phyloP scores from a whole-genome alignment of 768 basidiomycete species.

The Gloeopeniophorella convolvens region DNA sequence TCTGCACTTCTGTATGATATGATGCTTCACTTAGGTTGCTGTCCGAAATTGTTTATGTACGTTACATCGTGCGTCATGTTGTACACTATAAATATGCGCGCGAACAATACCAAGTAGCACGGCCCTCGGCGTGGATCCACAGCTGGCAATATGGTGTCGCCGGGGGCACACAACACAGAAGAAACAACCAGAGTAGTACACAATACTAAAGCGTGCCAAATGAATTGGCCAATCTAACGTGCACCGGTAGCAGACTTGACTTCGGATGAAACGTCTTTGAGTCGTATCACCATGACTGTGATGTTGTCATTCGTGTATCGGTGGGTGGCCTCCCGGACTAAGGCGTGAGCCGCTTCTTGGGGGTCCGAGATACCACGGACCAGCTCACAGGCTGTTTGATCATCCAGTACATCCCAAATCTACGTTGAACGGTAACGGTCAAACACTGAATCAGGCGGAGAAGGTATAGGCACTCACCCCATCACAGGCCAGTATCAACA shows the following conservation, averaged over 20 bases:
- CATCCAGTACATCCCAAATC: slow-evolving; percentile 95
- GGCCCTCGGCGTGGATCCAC: too few species aligned
- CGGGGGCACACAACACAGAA: too few species aligned
- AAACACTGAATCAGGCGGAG: background rate
- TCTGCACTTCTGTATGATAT: too few species aligned
- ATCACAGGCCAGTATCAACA: slow-evolving; percentile 93
- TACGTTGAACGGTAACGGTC: slow-evolving; percentile 28
- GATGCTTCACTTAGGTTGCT: too few species aligned
- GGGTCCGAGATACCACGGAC: slow-evolving; percentile 68
- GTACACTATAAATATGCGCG: too few species aligned
- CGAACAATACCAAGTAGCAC: too few species aligned
- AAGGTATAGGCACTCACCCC: slow-evolving; percentile 58
- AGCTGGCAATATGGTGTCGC: too few species aligned
- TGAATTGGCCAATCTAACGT: slow-evolving; percentile 12
- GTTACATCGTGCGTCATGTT: too few species aligned
- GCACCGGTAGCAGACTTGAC: slow-evolving; percentile 13
- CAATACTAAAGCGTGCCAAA: too few species aligned
- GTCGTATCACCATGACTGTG: slow-evolving; percentile 82
- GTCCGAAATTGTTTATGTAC: too few species aligned
- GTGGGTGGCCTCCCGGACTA: slow-evolving; percentile 78
- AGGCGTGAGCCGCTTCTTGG: slow-evolving; percentile 68
- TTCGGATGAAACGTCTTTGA: slow-evolving; percentile 41
- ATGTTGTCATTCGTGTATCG: slow-evolving; percentile 95
- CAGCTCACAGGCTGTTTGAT: slow-evolving; percentile 86
- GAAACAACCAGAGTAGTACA: too few species aligned